phyloP scores from a whole-genome alignment of 129 eudicot species.

The Helianthus annuus region DNA sequence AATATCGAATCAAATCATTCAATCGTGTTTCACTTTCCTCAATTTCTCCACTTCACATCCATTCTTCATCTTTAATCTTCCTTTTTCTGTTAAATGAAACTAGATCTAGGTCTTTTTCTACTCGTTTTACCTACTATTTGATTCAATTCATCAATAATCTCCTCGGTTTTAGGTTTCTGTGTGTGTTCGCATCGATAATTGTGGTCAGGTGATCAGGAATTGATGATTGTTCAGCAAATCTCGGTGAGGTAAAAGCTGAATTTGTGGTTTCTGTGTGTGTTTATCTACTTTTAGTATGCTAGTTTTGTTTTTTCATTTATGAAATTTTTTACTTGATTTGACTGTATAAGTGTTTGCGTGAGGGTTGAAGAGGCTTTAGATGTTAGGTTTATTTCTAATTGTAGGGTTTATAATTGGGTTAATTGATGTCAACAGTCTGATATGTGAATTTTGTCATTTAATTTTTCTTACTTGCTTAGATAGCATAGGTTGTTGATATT shows the following conservation, averaged over 20 bases:
- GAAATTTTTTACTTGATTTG: slow-evolving; percentile 8
- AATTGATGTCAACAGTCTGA: not conserved
- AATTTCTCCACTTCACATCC: slow-evolving; percentile 4
- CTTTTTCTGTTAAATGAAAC: slow-evolving; percentile 9
- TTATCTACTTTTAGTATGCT: slow-evolving; percentile 18
- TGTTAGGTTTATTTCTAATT: slow-evolving; percentile 32
- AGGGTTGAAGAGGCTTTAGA: slow-evolving; percentile 21
- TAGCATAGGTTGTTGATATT: not conserved
- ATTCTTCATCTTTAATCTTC: not conserved
- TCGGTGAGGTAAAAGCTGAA: slow-evolving; percentile 27
- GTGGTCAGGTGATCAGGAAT: slow-evolving; percentile 15
- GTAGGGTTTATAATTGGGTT: slow-evolving; percentile 8
- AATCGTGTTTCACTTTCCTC: not conserved
- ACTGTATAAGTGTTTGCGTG: slow-evolving; percentile 22
- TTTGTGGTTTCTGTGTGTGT: not conserved
- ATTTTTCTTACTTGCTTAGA: not conserved
- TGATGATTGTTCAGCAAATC: slow-evolving; percentile 25
- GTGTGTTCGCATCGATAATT: not conserved
- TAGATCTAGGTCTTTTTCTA: slow-evolving; percentile 28
- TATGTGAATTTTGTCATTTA: not conserved
- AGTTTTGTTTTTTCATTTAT: not conserved
- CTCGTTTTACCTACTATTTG: not conserved
- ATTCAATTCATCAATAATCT: slow-evolving; percentile 23
- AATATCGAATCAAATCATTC: slow-evolving; percentile 32
- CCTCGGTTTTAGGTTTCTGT: slow-evolving; percentile 21